Evolutionary conservation across 75 land plant species (phyloP).

Genomic region (Picea sitchensis): DNA sequence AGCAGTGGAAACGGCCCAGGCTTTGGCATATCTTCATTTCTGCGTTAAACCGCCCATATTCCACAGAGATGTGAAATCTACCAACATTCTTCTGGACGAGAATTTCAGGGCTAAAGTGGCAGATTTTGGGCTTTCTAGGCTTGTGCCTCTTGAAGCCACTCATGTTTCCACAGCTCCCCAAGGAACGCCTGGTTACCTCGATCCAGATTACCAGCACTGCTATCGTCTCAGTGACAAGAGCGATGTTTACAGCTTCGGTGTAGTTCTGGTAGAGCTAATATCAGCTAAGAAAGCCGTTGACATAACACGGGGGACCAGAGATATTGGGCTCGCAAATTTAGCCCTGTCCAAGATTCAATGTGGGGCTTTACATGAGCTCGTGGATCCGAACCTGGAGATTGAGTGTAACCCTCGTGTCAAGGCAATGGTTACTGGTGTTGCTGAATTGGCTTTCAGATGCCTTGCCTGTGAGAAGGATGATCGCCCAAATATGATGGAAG

Average conservation of each 20-base stretch:
- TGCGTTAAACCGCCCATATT: constrained; percentile 18
- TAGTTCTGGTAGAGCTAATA: constrained; percentile 26
- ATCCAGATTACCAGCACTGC: constrained; percentile 27
- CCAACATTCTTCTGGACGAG: constrained; percentile 26
- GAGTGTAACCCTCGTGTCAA: constrained; percentile 6
- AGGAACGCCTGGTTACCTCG: constrained; percentile 25
- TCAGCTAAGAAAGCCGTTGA: constrained; percentile 19
- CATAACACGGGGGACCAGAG: constrained; percentile 10
- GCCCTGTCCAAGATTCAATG: constrained; percentile 13
- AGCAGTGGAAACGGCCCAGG: constrained; percentile 32
- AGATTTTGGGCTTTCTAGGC: constrained; percentile 50
- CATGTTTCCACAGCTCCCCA: constrained; percentile 23
- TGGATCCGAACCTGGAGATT: constrained; percentile 15
- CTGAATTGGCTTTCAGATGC: constrained; percentile 27
- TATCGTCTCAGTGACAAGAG: constrained; percentile 23
- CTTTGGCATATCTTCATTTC: constrained; percentile 33
- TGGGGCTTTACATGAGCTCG: constrained; percentile 16
- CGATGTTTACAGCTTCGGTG: constrained; percentile 34
- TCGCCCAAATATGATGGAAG: no score
- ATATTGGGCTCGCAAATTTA: constrained; percentile 7
- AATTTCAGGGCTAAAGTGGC: constrained; percentile 33
- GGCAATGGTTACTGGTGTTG: constrained; percentile 5
- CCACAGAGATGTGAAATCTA: constrained; percentile 24
- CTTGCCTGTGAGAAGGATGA: constrained; percentile 12
- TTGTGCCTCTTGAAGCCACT: neutral